Percentiles rank a stretch among this genome's conserved stretches.
Conservation (phyloP, 2,329 filamentous ascomycete species). For the Nemania serpens region DNA sequence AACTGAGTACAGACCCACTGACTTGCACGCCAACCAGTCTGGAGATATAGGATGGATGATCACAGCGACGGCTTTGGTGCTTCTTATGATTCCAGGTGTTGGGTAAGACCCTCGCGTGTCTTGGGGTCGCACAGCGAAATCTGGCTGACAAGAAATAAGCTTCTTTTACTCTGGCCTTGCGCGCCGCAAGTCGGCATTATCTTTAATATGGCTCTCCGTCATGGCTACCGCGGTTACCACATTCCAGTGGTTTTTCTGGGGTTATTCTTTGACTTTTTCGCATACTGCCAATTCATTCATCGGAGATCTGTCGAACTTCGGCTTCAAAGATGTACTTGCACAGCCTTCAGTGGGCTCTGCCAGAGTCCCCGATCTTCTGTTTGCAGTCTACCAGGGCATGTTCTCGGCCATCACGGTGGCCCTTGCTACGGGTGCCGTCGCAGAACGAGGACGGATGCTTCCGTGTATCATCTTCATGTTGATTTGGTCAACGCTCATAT, state of each 20-base stretch:
- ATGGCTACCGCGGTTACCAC: slow-evolving; percentile 83
- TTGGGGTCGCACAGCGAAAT: not conserved
- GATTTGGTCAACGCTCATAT: slow-evolving; percentile 86
- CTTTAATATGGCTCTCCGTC: slow-evolving; percentile 86
- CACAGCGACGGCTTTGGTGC: slow-evolving; percentile 77
- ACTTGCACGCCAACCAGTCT: slow-evolving; percentile 48
- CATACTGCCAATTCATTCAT: slow-evolving; percentile 77
- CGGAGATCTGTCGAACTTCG: slow-evolving; percentile 79
- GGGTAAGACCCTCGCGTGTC: slow-evolving; percentile 54
- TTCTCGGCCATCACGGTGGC: slow-evolving; percentile 86
- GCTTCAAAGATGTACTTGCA: slow-evolving; percentile 75
- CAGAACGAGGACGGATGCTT: slow-evolving; percentile 85
- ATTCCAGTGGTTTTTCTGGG: slow-evolving; percentile 97
- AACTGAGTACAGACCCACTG: slow-evolving; percentile 31
- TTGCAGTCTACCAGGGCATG: slow-evolving; percentile 87
- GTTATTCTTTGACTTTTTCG: slow-evolving; percentile 81
- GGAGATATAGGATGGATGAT: slow-evolving; percentile 89
- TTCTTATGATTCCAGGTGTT: slow-evolving; percentile 92
- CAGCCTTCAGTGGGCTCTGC: slow-evolving; percentile 74
- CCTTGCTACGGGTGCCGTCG: slow-evolving; percentile 81
- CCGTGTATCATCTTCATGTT: slow-evolving; percentile 93
- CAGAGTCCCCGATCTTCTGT: slow-evolving; percentile 80
- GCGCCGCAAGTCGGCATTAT: slow-evolving; percentile 85
- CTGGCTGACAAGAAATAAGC: slow-evolving; percentile 38
- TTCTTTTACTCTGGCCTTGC: slow-evolving; percentile 95